Evolutionary conservation across 768 basidiomycete genomes (phyloP).

Genomic region (Tulasnella sp.): DNA sequence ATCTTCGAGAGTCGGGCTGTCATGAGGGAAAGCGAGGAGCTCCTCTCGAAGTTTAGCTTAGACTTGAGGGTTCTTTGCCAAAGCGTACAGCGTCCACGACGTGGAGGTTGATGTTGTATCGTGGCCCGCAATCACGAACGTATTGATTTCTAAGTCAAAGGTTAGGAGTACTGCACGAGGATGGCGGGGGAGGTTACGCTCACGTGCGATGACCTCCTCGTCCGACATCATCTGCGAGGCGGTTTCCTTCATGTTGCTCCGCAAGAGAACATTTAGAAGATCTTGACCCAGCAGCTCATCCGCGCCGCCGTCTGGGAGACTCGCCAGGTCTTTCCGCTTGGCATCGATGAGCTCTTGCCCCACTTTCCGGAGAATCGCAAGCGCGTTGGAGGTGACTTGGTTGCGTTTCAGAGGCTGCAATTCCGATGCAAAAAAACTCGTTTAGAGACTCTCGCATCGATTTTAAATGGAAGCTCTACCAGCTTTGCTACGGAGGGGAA

Average conservation of each 20-base stretch:
- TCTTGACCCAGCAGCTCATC: conserved; percentile 25
- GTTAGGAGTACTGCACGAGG: not conserved
- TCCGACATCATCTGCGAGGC: conserved; percentile 46
- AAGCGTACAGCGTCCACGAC: not conserved
- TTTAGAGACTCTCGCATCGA: not conserved
- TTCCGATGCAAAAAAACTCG: not conserved
- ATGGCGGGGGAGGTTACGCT: conserved; percentile 22
- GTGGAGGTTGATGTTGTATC: not conserved
- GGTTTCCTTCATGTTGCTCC: conserved; percentile 45
- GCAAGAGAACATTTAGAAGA: conserved; percentile 41
- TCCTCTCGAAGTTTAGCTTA: conserved; percentile 44
- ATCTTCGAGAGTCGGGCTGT: conserved; percentile 18
- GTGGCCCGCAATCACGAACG: conserved; percentile 44
- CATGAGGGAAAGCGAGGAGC: conserved; percentile 17
- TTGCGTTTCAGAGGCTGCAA: not conserved
- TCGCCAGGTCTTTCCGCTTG: conserved; percentile 22
- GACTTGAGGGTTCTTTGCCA: conserved; percentile 32
- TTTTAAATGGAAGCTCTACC: not conserved
- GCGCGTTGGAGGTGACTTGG: not conserved
- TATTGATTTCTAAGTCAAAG: conserved; percentile 36
- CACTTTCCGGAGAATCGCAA: not conserved
- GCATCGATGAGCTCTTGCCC: conserved; percentile 19
- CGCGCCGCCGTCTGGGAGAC: not conserved
- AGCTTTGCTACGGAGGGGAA: not conserved
- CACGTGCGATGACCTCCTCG: conserved; percentile 42